These are phyloP conservation scores for Exobasidium rhododendri DNA, from an alignment of 1,284 basidiomycete species.

Conservation along the genomic window DNA sequence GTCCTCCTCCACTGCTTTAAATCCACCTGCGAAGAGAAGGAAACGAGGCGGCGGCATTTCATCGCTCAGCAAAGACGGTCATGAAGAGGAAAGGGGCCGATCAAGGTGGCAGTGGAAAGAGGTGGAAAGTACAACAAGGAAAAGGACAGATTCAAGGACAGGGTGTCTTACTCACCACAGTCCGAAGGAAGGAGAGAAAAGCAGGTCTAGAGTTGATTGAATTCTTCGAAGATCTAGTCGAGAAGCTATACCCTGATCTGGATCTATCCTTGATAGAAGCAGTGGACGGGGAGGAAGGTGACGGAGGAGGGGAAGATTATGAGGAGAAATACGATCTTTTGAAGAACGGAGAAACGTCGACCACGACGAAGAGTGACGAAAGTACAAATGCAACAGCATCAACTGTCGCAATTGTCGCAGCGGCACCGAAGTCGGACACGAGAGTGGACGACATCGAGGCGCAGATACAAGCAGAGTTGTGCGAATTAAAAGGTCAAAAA, in stretches of 20 bases:
- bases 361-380: background rate
- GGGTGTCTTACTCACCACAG: constrained; percentile 45
- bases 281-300: background rate
- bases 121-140: background rate
- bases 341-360: background rate
- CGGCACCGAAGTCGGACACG: background rate
- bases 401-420: background rate
- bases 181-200: constrained; percentile 43
- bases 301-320: background rate
- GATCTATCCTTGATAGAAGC: constrained; percentile 16
- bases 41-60: too few relatives aligned
- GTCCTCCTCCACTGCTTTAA: too few relatives aligned
- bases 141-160: constrained; percentile 21
- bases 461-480: constrained; percentile 42
- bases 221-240: constrained; percentile 40
- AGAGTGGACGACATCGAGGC: constrained; percentile 39
- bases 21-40: too few relatives aligned
- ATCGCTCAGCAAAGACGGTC: too few relatives aligned
- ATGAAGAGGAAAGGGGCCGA: too few relatives aligned
- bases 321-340: background rate
- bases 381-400: background rate
- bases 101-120: constrained; percentile 7
- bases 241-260: constrained; percentile 33
- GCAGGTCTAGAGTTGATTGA: constrained; percentile 45
- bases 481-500: constrained; percentile 17